Evolutionary conservation across 139 green algal species (phyloP).

Genomic region (Picochlorum sp.): DNA sequence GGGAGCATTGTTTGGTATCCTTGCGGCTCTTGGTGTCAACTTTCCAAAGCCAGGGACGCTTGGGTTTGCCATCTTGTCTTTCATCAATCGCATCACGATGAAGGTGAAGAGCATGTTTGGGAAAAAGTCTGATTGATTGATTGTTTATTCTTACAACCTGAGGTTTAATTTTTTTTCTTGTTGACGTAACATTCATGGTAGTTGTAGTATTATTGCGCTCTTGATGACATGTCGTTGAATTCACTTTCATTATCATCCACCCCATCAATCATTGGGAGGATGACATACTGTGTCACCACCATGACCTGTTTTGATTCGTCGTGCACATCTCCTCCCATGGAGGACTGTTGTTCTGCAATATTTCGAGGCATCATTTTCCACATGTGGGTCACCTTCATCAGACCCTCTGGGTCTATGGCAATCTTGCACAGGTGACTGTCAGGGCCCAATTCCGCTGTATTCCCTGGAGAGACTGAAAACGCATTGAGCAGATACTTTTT

Average conservation of each 20-base stretch:
- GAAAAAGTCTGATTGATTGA: slow-evolving; percentile 12
- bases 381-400: slow-evolving; percentile 28
- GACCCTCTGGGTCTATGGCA: slow-evolving; percentile 18
- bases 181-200: no score
- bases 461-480: slow-evolving; percentile 6
- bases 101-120: slow-evolving; percentile 7
- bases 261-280: slow-evolving; percentile 10
- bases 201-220: not conserved
- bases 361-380: slow-evolving; percentile 2
- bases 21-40: slow-evolving; percentile 43
- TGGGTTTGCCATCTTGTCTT: slow-evolving; percentile 10
- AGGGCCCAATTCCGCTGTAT: not conserved
- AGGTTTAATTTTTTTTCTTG: slow-evolving; percentile 1
- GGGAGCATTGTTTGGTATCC: slow-evolving; percentile 59
- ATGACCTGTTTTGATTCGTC: not conserved
- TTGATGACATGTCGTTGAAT: not conserved
- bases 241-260: not conserved
- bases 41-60: slow-evolving; percentile 33
- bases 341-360: no score
- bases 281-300: slow-evolving; percentile 13
- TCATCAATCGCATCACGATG: slow-evolving; percentile 8
- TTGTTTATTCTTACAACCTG: slow-evolving; percentile 2
- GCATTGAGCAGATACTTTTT: slow-evolving; percentile 17
- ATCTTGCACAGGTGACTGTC: not conserved
- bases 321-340: no score